Base-by-base conservation (phyloP, 257 asterid species). In the Capsicum rhomboideum region DNA sequence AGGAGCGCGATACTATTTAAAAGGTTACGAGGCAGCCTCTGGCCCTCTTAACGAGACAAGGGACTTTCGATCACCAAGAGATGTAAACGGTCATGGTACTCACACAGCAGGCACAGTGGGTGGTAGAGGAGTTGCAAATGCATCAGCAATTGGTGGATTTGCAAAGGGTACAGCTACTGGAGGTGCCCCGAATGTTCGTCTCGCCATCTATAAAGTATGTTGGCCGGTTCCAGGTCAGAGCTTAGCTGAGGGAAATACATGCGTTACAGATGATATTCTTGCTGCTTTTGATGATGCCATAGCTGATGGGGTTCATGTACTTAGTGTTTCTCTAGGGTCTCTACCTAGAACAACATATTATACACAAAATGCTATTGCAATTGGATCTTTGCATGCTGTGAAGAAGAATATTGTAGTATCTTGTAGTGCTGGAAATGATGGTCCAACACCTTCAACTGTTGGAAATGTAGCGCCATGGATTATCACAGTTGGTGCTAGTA, bases 201-300 rank as follows among this genome's bases (percentile, higher is more conserved):
- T 89, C 0, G 88, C 91, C 58, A 84, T 84, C 53, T 89, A 91
- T 83, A 88, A 88, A 55, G 92, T 88, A 20, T 91, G 93, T 20
- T 91, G 93, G 93, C 78, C 84, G 0, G 13, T 79, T 40, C 89
- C 89, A 0, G 31, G 67, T 46, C 12, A 58, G 40, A 42, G 74
- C 1, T 44, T 40, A 17, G 78, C 68, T 7, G 86, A 61, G 4
- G 87, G 79, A 37, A 63, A 52, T 80, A 1, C 89, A 0, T 91
- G 93, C 79, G 29, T 83, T 10, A 53, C 26, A 0, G 89, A 83
- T 46, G 93, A 89, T 37, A 63, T 86, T 26, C 81, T 91, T 1
- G 91, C 92, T 3, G 93, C 90, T 4, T 85, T 90, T 14, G 93
- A 90, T 5, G 89, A 85, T n/a, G 93, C 93, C 55, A 85, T 90